Conservation (phyloP, 441 rosid species). For the Aquilaria agallochum region DNA sequence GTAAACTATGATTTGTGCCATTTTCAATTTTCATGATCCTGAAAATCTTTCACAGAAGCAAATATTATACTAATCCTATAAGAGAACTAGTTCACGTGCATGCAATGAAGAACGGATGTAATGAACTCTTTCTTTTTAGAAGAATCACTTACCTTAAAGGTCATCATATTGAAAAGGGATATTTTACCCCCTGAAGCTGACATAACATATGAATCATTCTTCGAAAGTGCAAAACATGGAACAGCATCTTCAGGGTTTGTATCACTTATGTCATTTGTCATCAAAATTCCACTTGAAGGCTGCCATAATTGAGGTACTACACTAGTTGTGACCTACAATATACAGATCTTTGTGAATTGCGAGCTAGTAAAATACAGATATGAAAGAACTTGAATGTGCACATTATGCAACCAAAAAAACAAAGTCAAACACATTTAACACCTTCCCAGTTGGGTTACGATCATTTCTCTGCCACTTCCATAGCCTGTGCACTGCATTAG, state of each 20-base stretch:
- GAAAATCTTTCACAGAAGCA: too few species aligned
- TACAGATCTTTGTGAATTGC: conserved; percentile 3
- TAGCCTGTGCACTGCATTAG: conserved; percentile 60
- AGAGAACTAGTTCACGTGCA: too few species aligned
- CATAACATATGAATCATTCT: conserved; percentile 80
- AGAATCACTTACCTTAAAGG: conserved; percentile 48
- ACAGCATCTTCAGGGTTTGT: conserved; percentile 42
- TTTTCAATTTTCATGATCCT: too few species aligned
- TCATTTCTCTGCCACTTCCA: conserved; percentile 75
- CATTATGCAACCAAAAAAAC: neutral
- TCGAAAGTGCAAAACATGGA: conserved; percentile 68
- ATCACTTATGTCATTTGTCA: conserved; percentile 56
- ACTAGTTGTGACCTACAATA: conserved; percentile 50
- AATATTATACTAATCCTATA: too few species aligned
- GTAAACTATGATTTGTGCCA: too few species aligned
- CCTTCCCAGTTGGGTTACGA: conserved; percentile 58
- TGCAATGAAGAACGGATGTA: too few species aligned
- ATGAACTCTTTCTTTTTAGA: too few species aligned
- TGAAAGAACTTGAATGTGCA: neutral
- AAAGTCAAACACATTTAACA: conserved; percentile 13
- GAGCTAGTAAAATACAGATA: conserved; percentile 8
- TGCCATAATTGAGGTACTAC: conserved; percentile 60
- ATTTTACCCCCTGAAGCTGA: conserved; percentile 81
- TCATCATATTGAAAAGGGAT: conserved; percentile 78
- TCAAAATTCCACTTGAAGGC: conserved; percentile 53